These are phyloP conservation scores for Colletotrichum ledebouriae DNA, from an alignment of 2,329 filamentous ascomycete species.

Conservation along the genomic window DNA sequence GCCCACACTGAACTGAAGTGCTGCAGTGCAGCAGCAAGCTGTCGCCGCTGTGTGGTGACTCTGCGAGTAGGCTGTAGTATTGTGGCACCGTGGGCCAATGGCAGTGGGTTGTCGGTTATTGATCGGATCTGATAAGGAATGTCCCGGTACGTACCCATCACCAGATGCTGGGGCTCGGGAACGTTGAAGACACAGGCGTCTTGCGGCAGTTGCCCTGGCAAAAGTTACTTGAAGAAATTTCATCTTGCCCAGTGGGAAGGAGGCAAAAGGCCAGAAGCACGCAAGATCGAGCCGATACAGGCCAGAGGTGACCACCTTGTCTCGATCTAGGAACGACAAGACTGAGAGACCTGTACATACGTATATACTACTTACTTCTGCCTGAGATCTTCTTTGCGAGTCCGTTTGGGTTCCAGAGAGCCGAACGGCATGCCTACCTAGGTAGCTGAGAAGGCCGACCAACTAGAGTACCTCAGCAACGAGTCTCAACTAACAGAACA, in stretches of 20 bases:
- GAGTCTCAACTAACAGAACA: too few relatives aligned
- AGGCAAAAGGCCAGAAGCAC: slow-evolving; percentile 10
- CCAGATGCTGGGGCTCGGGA: slow-evolving; percentile 15
- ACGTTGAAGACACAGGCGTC: slow-evolving; percentile 33
- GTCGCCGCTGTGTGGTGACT: background rate
- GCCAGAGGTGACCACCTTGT: background rate
- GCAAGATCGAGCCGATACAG: slow-evolving; percentile 29
- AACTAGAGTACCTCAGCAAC: too few relatives aligned
- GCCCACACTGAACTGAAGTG: background rate
- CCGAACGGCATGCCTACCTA: too few relatives aligned
- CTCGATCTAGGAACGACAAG: background rate
- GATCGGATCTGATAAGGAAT: slow-evolving; percentile 42
- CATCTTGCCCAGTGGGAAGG: slow-evolving; percentile 18
- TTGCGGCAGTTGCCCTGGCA: slow-evolving; percentile 28
- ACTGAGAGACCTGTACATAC: background rate
- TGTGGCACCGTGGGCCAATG: slow-evolving; percentile 32
- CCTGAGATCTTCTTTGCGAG: too few relatives aligned
- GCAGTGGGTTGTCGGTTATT: slow-evolving; percentile 33
- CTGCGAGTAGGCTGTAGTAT: slow-evolving; percentile 2
- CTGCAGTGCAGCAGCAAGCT: background rate
- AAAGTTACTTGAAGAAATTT: slow-evolving; percentile 22
- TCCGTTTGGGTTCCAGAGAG: too few relatives aligned
- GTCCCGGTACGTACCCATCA: slow-evolving; percentile 30
- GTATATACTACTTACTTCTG: too few relatives aligned
- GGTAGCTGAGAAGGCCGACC: too few relatives aligned